Evolutionary conservation across 2,329 filamentous ascomycete species (phyloP).

Genomic region (Geosmithia morbida): DNA sequence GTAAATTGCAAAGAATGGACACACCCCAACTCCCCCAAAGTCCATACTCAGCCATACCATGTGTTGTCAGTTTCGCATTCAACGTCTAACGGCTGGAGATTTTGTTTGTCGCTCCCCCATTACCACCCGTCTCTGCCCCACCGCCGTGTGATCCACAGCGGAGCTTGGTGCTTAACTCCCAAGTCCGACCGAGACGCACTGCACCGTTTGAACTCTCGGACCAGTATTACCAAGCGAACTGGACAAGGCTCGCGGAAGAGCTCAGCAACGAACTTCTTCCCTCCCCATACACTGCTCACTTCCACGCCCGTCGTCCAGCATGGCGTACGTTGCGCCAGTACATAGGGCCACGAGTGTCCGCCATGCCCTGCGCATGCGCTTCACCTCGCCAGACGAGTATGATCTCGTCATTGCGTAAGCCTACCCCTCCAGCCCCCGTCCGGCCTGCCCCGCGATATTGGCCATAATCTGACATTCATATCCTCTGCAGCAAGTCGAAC

Average conservation of each 20-base stretch:
- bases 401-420: slow-evolving; percentile 79
- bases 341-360: slow-evolving; percentile 84
- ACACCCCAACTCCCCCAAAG: too few relatives aligned
- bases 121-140: too few relatives aligned
- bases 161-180: not conserved
- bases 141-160: not conserved
- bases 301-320: slow-evolving; percentile 20
- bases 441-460: slow-evolving; percentile 9
- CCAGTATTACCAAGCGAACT: not conserved
- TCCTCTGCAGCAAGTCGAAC: slow-evolving; percentile 55
- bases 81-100: too few relatives aligned
- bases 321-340: slow-evolving; percentile 93
- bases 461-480: slow-evolving; percentile 5
- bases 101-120: too few relatives aligned
- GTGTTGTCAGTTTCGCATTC: too few relatives aligned
- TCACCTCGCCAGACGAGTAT: slow-evolving; percentile 61
- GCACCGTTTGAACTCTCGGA: not conserved
- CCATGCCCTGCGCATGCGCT: slow-evolving; percentile 69
- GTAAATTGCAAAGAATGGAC: too few relatives aligned
- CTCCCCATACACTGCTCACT: not conserved
- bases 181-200: not conserved
- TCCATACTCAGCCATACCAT: too few relatives aligned
- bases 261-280: slow-evolving; percentile 2
- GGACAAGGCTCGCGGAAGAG: not conserved
- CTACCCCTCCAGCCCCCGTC: not conserved